A percentile compares a stretch with the other conserved stretches of the same genome.
Conservation (phyloP, 2,329 filamentous ascomycete genomes). For the Ophiocordyceps robertsii region DNA sequence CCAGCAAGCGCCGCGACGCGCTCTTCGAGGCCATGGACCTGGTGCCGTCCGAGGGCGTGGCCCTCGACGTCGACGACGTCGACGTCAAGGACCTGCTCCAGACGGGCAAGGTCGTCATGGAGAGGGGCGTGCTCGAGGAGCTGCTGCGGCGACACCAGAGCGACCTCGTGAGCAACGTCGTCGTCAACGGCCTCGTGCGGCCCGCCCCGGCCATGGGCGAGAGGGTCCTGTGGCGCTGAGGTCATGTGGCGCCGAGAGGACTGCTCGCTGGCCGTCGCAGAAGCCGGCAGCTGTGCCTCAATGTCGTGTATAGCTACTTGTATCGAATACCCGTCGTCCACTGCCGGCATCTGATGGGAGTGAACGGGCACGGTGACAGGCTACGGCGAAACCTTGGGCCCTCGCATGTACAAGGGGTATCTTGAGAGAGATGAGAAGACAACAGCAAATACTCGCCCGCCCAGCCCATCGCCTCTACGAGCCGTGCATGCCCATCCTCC, state of each 20-base stretch:
- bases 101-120: slow-evolving; percentile 72
- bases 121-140: slow-evolving; percentile 63
- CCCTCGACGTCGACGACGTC: slow-evolving; percentile 61
- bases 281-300: no score
- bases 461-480: no score
- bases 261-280: no score
- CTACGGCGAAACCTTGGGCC: no score
- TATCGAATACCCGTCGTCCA: no score
- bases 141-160: slow-evolving; percentile 62
- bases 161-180: slow-evolving; percentile 41
- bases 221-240: slow-evolving; percentile 16
- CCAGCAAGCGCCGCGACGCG: slow-evolving; percentile 42
- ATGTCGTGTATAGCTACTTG: no score
- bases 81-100: slow-evolving; percentile 93
- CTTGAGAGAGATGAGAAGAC: no score
- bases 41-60: slow-evolving; percentile 52
- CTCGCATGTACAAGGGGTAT: no score
- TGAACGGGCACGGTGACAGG: no score
- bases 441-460: no score
- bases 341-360: no score
- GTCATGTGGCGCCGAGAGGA: slow-evolving; percentile 12
- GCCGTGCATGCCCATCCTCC: no score
- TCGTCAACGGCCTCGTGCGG: slow-evolving; percentile 25
- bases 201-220: slow-evolving; percentile 22
- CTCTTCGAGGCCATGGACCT: slow-evolving; percentile 55